phyloP scores from a whole-genome alignment of 768 basidiomycete species.

The Piloderma croceum region DNA sequence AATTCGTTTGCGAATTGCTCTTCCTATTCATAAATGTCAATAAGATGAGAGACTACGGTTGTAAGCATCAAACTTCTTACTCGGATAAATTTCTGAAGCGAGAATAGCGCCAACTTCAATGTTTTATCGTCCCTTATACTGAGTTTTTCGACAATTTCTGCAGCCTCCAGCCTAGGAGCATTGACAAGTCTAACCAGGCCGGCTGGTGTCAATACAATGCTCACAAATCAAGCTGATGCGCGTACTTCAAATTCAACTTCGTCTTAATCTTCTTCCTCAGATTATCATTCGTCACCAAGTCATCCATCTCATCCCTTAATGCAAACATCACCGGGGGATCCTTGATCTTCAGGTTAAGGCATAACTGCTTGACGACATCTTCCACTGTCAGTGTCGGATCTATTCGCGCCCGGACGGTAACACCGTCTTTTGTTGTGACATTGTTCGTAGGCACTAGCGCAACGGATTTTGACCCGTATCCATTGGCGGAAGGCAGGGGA shows the following conservation, averaged over 20 bases:
- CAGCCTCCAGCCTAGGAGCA: constrained; percentile 73
- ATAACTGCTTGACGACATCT: constrained; percentile 80
- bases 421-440: constrained; percentile 70
- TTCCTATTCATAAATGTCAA: constrained; percentile 49
- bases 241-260: constrained; percentile 74
- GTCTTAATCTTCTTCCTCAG: constrained; percentile 74
- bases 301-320: constrained; percentile 75
- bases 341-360: constrained; percentile 72
- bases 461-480: constrained; percentile 35
- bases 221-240: constrained; percentile 9
- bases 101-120: constrained; percentile 65
- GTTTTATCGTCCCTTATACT: constrained; percentile 50
- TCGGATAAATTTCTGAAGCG: constrained; percentile 73
- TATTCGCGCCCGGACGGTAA: constrained; percentile 76
- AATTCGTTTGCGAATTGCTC: constrained; percentile 81
- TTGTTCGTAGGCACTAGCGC: constrained; percentile 77
- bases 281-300: constrained; percentile 84
- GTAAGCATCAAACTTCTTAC: constrained; percentile 33
- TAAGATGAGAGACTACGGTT: not conserved
- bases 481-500: constrained; percentile 26
- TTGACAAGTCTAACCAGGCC: constrained; percentile 57
- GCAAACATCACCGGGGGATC: constrained; percentile 71
- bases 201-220: not conserved
- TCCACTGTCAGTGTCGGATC: constrained; percentile 79
- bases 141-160: constrained; percentile 70